These are phyloP conservation scores for Penicillium waksmanii DNA, from an alignment of 495 filamentous ascomycete species.

Conservation along the genomic window DNA sequence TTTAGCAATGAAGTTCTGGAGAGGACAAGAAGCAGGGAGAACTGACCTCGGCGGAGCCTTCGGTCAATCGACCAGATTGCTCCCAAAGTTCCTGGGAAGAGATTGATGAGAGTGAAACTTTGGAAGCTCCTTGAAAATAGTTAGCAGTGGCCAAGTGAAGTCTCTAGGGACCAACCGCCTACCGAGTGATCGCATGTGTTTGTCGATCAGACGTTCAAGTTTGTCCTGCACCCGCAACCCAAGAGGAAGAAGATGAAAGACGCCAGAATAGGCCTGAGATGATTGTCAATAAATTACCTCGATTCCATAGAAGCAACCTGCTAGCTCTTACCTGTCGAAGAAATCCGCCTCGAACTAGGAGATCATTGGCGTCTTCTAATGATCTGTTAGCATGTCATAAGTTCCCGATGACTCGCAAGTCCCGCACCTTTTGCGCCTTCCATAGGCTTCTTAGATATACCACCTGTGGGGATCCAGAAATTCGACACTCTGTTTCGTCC, in stretches of 20 bases:
- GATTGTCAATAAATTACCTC: background rate
- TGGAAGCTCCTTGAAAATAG: slow-evolving; percentile 70
- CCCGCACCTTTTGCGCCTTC: slow-evolving; percentile 47
- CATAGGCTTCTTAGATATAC: slow-evolving; percentile 60
- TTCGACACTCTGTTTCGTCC: slow-evolving; percentile 66
- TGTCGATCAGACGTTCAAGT: slow-evolving; percentile 81
- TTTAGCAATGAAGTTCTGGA: background rate
- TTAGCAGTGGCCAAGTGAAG: slow-evolving; percentile 7
- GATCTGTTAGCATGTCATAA: slow-evolving; percentile 18
- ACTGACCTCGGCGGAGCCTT: slow-evolving; percentile 64
- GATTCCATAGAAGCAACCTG: background rate
- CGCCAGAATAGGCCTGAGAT: slow-evolving; percentile 74
- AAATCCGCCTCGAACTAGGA: slow-evolving; percentile 78
- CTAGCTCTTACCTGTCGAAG: slow-evolving; percentile 65
- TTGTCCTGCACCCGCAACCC: slow-evolving; percentile 89
- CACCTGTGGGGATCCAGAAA: slow-evolving; percentile 78
- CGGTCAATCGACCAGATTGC: slow-evolving; percentile 63
- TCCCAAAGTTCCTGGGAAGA: slow-evolving; percentile 86
- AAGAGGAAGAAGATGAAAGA: slow-evolving; percentile 94
- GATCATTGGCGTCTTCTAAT: slow-evolving; percentile 68
- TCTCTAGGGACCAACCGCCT: slow-evolving; percentile 3
- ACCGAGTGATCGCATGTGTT: slow-evolving; percentile 83
- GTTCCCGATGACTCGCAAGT: background rate
- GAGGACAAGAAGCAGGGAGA: background rate
- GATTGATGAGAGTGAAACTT: slow-evolving; percentile 84